Conservation (phyloP, 305 asterid species). For the Andrographis paniculata region DNA sequence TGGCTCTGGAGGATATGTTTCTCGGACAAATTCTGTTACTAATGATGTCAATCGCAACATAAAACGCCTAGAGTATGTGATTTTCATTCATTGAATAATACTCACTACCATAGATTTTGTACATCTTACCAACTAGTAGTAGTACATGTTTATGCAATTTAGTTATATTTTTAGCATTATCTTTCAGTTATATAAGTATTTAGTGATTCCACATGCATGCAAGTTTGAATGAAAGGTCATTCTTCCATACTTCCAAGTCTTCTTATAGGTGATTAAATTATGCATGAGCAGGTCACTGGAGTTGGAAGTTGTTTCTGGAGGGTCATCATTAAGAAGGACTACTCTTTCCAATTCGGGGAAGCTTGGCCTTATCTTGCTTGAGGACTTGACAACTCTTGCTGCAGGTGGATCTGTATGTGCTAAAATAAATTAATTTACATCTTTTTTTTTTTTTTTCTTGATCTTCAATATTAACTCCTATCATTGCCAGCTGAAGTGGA, state of each 20-base stretch:
- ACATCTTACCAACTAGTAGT: no score
- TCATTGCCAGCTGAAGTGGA: conserved; percentile 9
- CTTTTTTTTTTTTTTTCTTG: conserved; percentile 21
- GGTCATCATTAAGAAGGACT: conserved; percentile 52
- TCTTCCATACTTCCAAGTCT: conserved; percentile 13
- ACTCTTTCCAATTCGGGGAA: conserved; percentile 64
- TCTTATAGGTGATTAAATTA: conserved; percentile 20
- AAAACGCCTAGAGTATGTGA: conserved; percentile 75
- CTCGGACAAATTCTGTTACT: conserved; percentile 86
- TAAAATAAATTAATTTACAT: conserved; percentile 29
- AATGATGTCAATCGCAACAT: conserved; percentile 90
- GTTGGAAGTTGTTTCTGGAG: conserved; percentile 60
- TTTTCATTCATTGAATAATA: conserved; percentile 16
- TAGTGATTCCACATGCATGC: conserved; percentile 6
- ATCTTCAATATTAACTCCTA: conserved; percentile 13
- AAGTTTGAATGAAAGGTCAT: conserved; percentile 15
- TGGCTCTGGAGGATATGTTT: conserved; percentile 77
- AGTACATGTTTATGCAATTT: conserved; percentile 2
- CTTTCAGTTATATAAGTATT: background rate
- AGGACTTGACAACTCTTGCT: conserved; percentile 98
- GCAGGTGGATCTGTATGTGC: conserved; percentile 99
- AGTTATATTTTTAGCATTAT: conserved; percentile 7
- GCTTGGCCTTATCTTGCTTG: conserved; percentile 92
- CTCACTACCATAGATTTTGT: conserved; percentile 8
- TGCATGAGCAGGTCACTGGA: conserved; percentile 69